Base-by-base conservation (phyloP, 768 basidiomycete genomes). In the Leucocoprinus sp. region DNA sequence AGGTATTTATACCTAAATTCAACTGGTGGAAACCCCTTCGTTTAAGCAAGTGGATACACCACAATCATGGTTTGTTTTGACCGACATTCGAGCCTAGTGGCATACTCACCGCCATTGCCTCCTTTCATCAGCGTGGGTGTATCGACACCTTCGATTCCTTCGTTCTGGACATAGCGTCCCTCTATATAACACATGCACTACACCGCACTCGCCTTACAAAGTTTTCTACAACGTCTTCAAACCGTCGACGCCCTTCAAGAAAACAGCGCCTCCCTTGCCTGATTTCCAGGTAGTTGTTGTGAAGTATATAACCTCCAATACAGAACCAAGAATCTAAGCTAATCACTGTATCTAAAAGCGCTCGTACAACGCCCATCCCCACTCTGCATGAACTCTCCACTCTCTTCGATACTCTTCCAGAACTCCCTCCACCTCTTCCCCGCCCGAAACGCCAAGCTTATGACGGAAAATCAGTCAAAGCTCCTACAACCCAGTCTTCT, bases 141-240 rank as follows among this genome's bases (percentile, higher is more conserved):
- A 85, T 63, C 65, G 62, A 29, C 74, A 78, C 8, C 63, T 95
- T 15, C 76, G 90, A 18, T 74, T 92, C 57, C 74, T 93, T 19
- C 75, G 84, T 8, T 67, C 80, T 2, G 83, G 88, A 1, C 80
- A 85, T 57, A 53, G 57, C 6, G 48, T 69, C 8, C 72, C 79
- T 33, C 64, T 81, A 17, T 60, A 68, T n/a, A n/a, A n/a, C n/a
- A n/a, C n/a, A n/a, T n/a, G n/a, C n/a, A n/a, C n/a, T n/a, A n/a
- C n/a, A n/a, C n/a, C n/a, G n/a, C n/a, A n/a, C 14, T 55, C 82
- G 1, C 84, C 85, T 0, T 97, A 93, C 60, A 68, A 75, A 41
- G 73, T 90, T 3, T 97, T 96, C 65, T 98, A 73, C 62, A 84
- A 96, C 56, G 69, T 91, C 3, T 95, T 93, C 68, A 96, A 95